Evolutionary conservation across 768 basidiomycete genomes (phyloP), one percentile per base, ranked within the genome.

Genomic region (Amanita rimosa): DNA sequence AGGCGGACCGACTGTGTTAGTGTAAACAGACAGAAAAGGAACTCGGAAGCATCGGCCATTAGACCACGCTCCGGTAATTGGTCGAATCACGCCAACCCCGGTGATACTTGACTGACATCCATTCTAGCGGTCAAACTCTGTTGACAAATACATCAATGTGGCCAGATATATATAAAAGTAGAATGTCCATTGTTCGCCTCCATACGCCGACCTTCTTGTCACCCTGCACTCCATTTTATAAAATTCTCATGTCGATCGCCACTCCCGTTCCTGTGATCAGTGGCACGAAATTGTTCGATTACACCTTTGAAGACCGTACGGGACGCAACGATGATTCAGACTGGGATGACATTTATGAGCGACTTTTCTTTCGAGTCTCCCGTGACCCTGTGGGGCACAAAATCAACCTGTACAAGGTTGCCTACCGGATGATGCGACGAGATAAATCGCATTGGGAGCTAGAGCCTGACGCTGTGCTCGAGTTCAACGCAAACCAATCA

Each of bases 281-380:
- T 53, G 52, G 53, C 41, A 46, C 57, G 46, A 11, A 53, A 52
- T 19, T 26, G 52, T 68, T 77, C 49, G 78, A 80, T 14, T 75
- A 75, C 54, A 74, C 73, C 40, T 71, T 85, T 38, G 84, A 86
- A 61, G 83, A 86, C 66, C 76, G 81, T 40, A 80, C 83, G 0
- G 82, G 76, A 16, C 62, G 65, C 11, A 62, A 73, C 51, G 65
- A 70, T 10, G 63, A 66, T 41, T 73, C 81, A 1, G 83, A 88
- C 68, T 86, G 78, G 53, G 83, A 85, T 59, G 85, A 88, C 56
- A 75, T 85, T 55, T 87, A 86, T 59, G 85, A 88, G 63, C 76
- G 85, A 48, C 64, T 79, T 53, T 86, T 83, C 67, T 72, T 83
- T 44, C 81, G 78, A 50, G 71, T 86, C 31, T 62, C 73, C 4